Conservation (phyloP, 306 rosid genomes). For the Hippophae gyantsensis region DNA sequence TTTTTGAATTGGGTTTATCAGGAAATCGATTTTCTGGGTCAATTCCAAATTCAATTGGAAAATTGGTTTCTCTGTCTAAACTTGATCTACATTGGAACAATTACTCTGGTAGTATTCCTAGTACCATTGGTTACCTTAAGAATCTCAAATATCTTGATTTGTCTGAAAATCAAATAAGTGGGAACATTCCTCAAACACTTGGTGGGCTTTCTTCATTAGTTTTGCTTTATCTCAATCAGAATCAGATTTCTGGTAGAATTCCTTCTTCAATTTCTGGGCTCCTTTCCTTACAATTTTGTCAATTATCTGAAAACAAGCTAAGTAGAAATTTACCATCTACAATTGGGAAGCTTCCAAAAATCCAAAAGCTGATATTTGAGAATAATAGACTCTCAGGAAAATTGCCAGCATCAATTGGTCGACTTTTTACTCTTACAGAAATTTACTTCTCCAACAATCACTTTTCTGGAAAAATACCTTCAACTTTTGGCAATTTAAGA, state of each 20-base stretch:
- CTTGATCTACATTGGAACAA: conserved; percentile 47
- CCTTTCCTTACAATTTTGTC: conserved; percentile 32
- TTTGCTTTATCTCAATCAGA: conserved; percentile 37
- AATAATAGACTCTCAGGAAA: conserved; percentile 43
- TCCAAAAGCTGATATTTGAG: conserved; percentile 38
- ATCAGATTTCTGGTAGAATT: conserved; percentile 32
- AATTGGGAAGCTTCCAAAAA: conserved; percentile 40
- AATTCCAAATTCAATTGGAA: conserved; percentile 38
- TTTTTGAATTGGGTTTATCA: conserved; percentile 38
- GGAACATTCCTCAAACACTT: conserved; percentile 40
- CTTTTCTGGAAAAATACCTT: conserved; percentile 42
- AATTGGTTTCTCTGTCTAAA: conserved; percentile 21
- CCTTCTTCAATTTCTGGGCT: conserved; percentile 49
- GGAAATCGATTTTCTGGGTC: conserved; percentile 35
- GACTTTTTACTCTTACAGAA: conserved; percentile 31
- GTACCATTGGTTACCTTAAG: conserved; percentile 33
- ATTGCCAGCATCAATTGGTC: conserved; percentile 42
- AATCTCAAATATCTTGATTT: conserved; percentile 40
- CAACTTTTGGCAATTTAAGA: conserved; percentile 34
- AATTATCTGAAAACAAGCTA: conserved; percentile 38
- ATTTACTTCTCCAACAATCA: conserved; percentile 41
- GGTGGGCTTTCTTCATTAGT: conserved; percentile 36
- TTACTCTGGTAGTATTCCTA: conserved; percentile 32
- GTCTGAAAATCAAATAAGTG: conserved; percentile 39
- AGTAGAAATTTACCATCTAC: conserved; percentile 38